A percentile compares a stretch with the other conserved stretches of the same genome.
These are phyloP conservation scores for Arthrocladium fulminans DNA, from an alignment of 2,329 filamentous ascomycete genomes.

Conservation along the genomic window DNA sequence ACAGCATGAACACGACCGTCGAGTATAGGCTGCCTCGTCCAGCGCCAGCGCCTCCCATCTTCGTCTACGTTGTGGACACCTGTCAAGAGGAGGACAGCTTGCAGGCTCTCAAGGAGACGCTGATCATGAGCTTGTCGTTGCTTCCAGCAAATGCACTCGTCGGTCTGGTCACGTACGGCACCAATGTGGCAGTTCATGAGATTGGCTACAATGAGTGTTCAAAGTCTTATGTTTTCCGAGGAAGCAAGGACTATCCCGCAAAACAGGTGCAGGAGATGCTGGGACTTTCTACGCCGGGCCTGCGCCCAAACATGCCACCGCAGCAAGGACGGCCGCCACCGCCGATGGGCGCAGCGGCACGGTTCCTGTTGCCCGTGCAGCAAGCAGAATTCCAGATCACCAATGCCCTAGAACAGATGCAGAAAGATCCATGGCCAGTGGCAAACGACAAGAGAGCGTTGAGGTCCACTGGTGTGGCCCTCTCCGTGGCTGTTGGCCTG, in stretches of 20 bases:
- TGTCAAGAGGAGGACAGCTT: constrained; percentile 61
- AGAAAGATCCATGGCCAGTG: constrained; percentile 96
- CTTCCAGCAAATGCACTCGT: constrained; percentile 56
- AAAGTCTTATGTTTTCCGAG: constrained; percentile 96
- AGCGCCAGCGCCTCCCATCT: constrained; percentile 57
- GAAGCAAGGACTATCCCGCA: constrained; percentile 94
- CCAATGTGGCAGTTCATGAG: constrained; percentile 91
- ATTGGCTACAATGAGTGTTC: constrained; percentile 96
- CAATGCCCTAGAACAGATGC: constrained; percentile 86
- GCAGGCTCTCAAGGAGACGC: constrained; percentile 57
- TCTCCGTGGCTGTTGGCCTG: constrained; percentile 86
- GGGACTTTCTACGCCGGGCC: constrained; percentile 62
- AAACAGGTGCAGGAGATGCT: constrained; percentile 99
- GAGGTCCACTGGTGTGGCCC: constrained; percentile 89
- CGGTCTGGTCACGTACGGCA: constrained; percentile 63
- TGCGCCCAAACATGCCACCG: constrained; percentile 64
- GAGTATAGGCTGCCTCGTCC: constrained; percentile 56
- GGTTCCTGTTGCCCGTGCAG: constrained; percentile 88
- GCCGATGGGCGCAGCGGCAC: constrained; percentile 69
- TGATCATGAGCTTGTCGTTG: constrained; percentile 57
- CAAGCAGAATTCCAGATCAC: constrained; percentile 97
- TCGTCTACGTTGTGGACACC: constrained; percentile 60
- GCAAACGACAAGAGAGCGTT: constrained; percentile 84
- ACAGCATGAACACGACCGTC: constrained; percentile 56
- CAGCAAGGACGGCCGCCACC: constrained; percentile 65